Evolutionary conservation across 2,329 filamentous ascomycete genomes (phyloP), one percentile per base, ranked within the genome.

Genomic region (Alternaria panax): DNA sequence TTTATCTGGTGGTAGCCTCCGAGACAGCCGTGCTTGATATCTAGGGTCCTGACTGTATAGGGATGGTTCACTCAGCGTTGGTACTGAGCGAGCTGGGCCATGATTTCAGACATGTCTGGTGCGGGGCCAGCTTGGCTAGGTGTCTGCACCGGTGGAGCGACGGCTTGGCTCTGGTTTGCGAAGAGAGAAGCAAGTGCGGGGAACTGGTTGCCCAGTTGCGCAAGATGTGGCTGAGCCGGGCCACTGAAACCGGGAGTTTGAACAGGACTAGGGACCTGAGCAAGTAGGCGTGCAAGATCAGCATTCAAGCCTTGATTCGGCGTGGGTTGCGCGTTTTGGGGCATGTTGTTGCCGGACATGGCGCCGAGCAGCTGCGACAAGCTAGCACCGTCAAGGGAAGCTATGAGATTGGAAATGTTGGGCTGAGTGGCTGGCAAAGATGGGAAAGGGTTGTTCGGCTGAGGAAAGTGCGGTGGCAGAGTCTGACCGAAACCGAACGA

Each of bases 281-380:
- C 74, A 22, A 81, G 69, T 8, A 80, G 61, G 20, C 78, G 78
- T 16, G 78, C 75, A 52, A 81, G 67, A 47, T 80, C 78, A 16
- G 72, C 67, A 9, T 71, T 74, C 28, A 79, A 59, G 9, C 64
- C 68, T 9, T 69, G 65, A 14, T 57, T 63, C 50, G 77, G 72
- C 40, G 64, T 72, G 16, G 75, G 74, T 50, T 81, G 80, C 20
- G 80, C 77, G 25, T 78, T 78, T 57, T 84, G 80, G 53, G 68
- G 41, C 14, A 66, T 56, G 50, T 66, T 69, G 60, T 67, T 75
- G 20, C 77, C 67, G 40, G 74, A 72, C 71, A 92, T 83, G 8
- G 87, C 85, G 18, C 87, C 84, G 6, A 93, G 79, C 5, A 94
- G 80, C 54, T 86, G 89, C 70, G 92, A 90, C n/a, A 94, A 80